Base-by-base conservation (phyloP, 139 green algal genomes). In the Chlorella sp. region DNA sequence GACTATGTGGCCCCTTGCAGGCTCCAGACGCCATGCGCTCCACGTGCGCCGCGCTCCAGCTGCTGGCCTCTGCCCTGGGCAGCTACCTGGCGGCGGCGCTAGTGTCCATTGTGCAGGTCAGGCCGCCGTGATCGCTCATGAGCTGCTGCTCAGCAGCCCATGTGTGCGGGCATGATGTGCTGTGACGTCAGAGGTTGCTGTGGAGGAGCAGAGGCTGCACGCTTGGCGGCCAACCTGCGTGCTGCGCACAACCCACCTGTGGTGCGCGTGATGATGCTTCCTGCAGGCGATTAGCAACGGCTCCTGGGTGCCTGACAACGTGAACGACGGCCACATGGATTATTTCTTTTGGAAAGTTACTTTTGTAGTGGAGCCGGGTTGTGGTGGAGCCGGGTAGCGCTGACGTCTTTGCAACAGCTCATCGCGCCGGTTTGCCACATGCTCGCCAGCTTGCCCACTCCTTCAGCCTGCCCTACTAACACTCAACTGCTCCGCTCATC, bases 1-100 rank as follows among this genome's bases (percentile, higher is more conserved):
- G n/a, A n/a, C n/a, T n/a, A n/a, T n/a, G n/a, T n/a, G n/a, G n/a
- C 24, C 22, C 51, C 46, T 16, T 60, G 51, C 51, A 60, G 51
- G 83, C 85, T 6, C 90, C 88, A 16, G 88, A 90, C 60, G 58
- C 65, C 51, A 90, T 93, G 82, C 88, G 90, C 44, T 88, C 81
- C 36, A 88, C 68, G 3, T 84, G 56, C 28, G 80, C 74, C 26
- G 88, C 90, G 7, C 70, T 93, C 7, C 56, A 90, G 46, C 84
- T 92, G 32, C 28, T 92, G 11, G 40, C 73, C 22, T 36, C 75
- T 48, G 75, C 19, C 26, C 34, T 89, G 41, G 88, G 89, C 19
- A 82, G 44, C 56, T 92, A 92, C 83, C 64, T 91, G 38, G 41
- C 87, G 2, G 44, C 65, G 26, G 32, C 48, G 22, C 77, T 92